phyloP scores from a whole-genome alignment of 805 yeast species.

The Zygosaccharomyces rouxii region DNA sequence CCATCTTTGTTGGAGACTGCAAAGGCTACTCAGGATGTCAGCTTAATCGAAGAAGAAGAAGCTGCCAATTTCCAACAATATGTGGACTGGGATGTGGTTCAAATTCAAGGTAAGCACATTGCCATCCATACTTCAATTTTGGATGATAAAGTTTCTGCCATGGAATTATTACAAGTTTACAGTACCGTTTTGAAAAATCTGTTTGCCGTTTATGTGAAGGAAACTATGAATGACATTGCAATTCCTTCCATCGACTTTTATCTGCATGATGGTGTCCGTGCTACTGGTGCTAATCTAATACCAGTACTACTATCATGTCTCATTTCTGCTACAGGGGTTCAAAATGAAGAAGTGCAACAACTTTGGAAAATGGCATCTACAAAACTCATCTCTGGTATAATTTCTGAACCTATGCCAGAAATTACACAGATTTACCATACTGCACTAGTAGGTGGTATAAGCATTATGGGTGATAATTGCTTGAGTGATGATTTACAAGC shows the following conservation, averaged over 20 bases:
- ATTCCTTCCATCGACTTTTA: slow-evolving; percentile 88
- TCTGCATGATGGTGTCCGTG: slow-evolving; percentile 90
- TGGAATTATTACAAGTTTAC: slow-evolving; percentile 79
- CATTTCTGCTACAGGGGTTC: slow-evolving; percentile 44
- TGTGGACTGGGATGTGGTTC: slow-evolving; percentile 94
- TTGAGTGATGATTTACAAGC: slow-evolving; percentile 52
- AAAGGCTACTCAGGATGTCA: slow-evolving; percentile 82
- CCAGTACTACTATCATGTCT: slow-evolving; percentile 70
- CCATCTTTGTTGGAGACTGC: slow-evolving; percentile 89
- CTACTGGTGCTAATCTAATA: slow-evolving; percentile 79
- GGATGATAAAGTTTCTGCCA: slow-evolving; percentile 90
- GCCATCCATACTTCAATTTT: slow-evolving; percentile 93
- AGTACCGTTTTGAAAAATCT: slow-evolving; percentile 78
- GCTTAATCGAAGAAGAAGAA: slow-evolving; percentile 80
- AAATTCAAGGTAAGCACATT: slow-evolving; percentile 83
- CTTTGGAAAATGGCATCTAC: slow-evolving; percentile 70
- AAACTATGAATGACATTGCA: slow-evolving; percentile 71
- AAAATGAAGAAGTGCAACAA: slow-evolving; percentile 55
- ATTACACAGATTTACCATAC: slow-evolving; percentile 72
- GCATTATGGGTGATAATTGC: slow-evolving; percentile 60
- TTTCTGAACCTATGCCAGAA: slow-evolving; percentile 79
- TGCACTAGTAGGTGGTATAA: slow-evolving; percentile 62
- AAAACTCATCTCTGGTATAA: slow-evolving; percentile 62
- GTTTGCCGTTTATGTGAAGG: slow-evolving; percentile 78
- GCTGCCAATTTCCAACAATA: slow-evolving; percentile 79